Evolutionary conservation across 345 rosid genomes (phyloP).

Genomic region (Populus euphratica): DNA sequence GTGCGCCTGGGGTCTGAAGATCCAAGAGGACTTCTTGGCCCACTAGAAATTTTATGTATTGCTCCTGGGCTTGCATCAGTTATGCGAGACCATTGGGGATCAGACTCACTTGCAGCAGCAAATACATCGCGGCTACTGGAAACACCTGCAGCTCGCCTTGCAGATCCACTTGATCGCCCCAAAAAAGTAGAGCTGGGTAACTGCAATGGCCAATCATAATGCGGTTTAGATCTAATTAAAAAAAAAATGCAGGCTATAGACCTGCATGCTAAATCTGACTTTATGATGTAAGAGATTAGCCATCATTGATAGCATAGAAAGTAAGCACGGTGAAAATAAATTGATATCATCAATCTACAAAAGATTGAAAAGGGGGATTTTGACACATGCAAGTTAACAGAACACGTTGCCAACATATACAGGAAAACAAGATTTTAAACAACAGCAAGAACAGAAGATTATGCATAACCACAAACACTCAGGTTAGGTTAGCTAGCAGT

Average conservation of each 20-base stretch:
- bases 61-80: constrained; percentile 53
- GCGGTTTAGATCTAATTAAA: constrained; percentile 1
- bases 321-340: not conserved
- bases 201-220: constrained; percentile 35
- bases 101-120: constrained; percentile 51
- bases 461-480: not conserved
- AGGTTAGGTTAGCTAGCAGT: not conserved
- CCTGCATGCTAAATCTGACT: not conserved
- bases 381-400: not conserved
- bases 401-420: not conserved
- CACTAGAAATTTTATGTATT: constrained; percentile 43
- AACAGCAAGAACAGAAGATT: not conserved
- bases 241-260: not conserved
- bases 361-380: not conserved
- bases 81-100: constrained; percentile 46
- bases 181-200: constrained; percentile 51
- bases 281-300: not conserved
- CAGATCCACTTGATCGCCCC: constrained; percentile 62
- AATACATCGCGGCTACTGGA: constrained; percentile 58
- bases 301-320: not conserved
- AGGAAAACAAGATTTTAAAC: not conserved
- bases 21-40: constrained; percentile 47
- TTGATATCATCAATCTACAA: not conserved
- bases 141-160: constrained; percentile 51
- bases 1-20: constrained; percentile 61